Evolutionary conservation across 805 yeast species (phyloP).

Genomic region (Wickerhamiella domercqiae): DNA sequence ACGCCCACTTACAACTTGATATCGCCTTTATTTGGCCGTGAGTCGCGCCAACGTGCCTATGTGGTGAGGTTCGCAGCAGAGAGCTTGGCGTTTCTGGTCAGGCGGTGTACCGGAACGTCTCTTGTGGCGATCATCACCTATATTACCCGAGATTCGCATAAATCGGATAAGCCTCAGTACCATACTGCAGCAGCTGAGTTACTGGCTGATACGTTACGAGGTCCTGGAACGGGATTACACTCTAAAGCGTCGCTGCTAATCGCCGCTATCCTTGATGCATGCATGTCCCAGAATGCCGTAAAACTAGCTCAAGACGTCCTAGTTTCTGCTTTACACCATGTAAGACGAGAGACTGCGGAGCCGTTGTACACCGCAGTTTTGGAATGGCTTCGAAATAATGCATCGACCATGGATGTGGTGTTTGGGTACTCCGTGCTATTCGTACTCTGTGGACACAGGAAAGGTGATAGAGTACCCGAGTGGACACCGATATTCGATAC

Average conservation of each 20-base stretch:
- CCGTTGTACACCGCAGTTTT: slow-evolving; percentile 16
- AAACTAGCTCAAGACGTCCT: slow-evolving; percentile 16
- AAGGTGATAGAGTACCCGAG: slow-evolving; percentile 25
- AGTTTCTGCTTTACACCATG: slow-evolving; percentile 22
- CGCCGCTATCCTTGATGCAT: slow-evolving; percentile 9
- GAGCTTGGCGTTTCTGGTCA: slow-evolving; percentile 67
- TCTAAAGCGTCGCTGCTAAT: slow-evolving; percentile 48
- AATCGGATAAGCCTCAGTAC: slow-evolving; percentile 32
- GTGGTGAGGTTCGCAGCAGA: slow-evolving; percentile 78
- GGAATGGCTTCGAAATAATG: background rate
- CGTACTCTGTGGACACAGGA: slow-evolving; percentile 22
- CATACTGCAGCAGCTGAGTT: slow-evolving; percentile 43
- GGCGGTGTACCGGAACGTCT: slow-evolving; percentile 42
- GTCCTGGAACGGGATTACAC: slow-evolving; percentile 58
- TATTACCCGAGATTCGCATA: slow-evolving; percentile 21
- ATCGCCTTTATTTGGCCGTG: slow-evolving; percentile 44
- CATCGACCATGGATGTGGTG: background rate
- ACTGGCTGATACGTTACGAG: slow-evolving; percentile 58
- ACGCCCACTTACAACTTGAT: slow-evolving; percentile 52
- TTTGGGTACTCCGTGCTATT: slow-evolving; percentile 14
- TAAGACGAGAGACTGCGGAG: slow-evolving; percentile 19
- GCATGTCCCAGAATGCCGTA: background rate
- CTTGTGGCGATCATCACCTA: slow-evolving; percentile 33
- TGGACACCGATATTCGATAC: slow-evolving; percentile 18
- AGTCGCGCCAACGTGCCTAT: slow-evolving; percentile 30